phyloP scores from a whole-genome alignment of 148 eudicot genomes.

The Rhododendron griersonianum region DNA sequence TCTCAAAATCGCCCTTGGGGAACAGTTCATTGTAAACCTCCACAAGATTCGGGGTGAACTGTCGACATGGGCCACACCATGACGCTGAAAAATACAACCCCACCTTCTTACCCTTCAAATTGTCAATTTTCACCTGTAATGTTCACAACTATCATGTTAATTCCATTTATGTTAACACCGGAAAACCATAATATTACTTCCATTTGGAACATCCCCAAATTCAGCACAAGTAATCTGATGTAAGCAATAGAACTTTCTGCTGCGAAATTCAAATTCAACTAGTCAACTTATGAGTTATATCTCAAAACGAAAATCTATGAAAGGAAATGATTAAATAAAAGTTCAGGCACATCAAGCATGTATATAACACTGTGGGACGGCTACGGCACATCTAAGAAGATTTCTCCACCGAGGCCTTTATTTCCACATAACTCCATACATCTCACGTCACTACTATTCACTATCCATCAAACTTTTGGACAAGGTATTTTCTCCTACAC shows the following conservation, averaged over 20 bases:
- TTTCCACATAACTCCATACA: background rate
- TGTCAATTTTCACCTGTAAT: slow-evolving; percentile 16
- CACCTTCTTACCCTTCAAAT: slow-evolving; percentile 15
- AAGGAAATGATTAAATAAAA: background rate
- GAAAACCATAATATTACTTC: background rate
- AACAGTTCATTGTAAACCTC: slow-evolving; percentile 14
- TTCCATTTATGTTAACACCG: background rate
- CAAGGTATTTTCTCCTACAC: background rate
- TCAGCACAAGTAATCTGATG: background rate
- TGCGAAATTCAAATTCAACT: background rate
- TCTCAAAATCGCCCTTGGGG: slow-evolving; percentile 17
- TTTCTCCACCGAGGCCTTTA: background rate
- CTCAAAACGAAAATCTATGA: background rate
- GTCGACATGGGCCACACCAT: slow-evolving; percentile 25
- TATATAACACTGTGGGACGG: background rate
- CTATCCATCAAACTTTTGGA: background rate
- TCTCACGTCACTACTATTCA: background rate
- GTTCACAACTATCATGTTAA: background rate
- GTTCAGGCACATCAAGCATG: background rate
- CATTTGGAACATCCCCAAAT: background rate
- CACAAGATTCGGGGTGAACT: slow-evolving; percentile 17
- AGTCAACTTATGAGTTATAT: no score
- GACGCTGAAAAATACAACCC: slow-evolving; percentile 23
- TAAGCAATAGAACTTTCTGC: background rate
- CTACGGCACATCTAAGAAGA: background rate